phyloP scores from a whole-genome alignment of 768 basidiomycete genomes.

The Chiua virens region DNA sequence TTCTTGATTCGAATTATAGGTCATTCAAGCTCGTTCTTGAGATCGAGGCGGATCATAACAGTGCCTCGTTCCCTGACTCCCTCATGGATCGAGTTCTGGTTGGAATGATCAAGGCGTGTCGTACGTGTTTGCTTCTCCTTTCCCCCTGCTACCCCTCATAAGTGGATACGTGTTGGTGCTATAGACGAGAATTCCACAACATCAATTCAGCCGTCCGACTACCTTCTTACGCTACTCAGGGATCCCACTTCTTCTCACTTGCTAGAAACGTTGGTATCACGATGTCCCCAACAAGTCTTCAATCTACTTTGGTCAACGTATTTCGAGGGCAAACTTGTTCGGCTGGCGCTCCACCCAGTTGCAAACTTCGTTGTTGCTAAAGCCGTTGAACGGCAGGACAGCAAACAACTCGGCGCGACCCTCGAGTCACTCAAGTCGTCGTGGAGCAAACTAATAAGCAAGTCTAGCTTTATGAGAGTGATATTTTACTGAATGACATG shows the following conservation, averaged over 20 bases:
- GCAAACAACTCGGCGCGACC: constrained; percentile 51
- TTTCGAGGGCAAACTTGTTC: constrained; percentile 68
- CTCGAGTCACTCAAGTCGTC: constrained; percentile 58
- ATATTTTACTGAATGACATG: background rate
- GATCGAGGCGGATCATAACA: constrained; percentile 69
- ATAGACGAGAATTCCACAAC: constrained; percentile 41
- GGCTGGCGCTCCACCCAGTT: constrained; percentile 82
- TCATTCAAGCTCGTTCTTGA: constrained; percentile 70
- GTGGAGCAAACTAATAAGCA: constrained; percentile 69
- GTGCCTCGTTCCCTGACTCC: constrained; percentile 60
- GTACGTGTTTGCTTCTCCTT: constrained; percentile 42
- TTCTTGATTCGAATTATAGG: constrained; percentile 8
- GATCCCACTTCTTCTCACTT: constrained; percentile 89
- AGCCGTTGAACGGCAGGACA: constrained; percentile 63
- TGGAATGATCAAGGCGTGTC: constrained; percentile 65
- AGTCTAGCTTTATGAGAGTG: constrained; percentile 30
- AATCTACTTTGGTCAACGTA: constrained; percentile 72
- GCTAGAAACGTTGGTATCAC: constrained; percentile 74
- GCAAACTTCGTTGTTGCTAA: constrained; percentile 93
- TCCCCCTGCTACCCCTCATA: background rate
- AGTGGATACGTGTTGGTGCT: constrained; percentile 2
- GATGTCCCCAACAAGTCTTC: constrained; percentile 63
- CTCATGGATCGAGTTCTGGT: constrained; percentile 80
- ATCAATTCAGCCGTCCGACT: constrained; percentile 64
- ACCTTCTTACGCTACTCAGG: constrained; percentile 75